Evolutionary conservation across 805 yeast species (phyloP).

Genomic region (Lipomyces lipofer): DNA sequence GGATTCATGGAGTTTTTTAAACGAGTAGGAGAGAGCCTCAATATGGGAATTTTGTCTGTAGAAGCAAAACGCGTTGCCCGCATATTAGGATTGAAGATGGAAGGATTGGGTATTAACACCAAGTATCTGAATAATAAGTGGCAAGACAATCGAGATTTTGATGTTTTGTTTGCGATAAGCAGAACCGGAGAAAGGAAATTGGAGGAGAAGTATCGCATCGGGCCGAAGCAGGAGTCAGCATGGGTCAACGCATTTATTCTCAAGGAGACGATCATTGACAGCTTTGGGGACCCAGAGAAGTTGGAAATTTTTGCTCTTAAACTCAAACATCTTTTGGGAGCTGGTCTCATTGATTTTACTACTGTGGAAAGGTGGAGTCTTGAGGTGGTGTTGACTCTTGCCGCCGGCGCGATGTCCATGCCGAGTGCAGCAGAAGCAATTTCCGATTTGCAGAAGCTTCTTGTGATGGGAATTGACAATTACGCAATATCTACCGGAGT

Average conservation of each 20-base stretch:
- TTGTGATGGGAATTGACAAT: slow-evolving; percentile 2
- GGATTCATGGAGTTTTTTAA: slow-evolving; percentile 64
- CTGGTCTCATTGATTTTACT: slow-evolving; percentile 34
- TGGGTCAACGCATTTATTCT: slow-evolving; percentile 45
- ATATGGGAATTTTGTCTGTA: slow-evolving; percentile 42
- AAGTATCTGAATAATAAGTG: slow-evolving; percentile 17
- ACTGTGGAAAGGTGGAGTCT: slow-evolving; percentile 44
- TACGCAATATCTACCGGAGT: neutral
- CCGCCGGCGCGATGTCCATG: slow-evolving; percentile 7
- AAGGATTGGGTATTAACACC: slow-evolving; percentile 26
- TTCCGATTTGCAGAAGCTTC: slow-evolving; percentile 2
- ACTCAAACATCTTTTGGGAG: slow-evolving; percentile 19
- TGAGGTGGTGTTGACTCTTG: slow-evolving; percentile 29
- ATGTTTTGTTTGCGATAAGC: slow-evolving; percentile 55
- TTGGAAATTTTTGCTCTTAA: slow-evolving; percentile 34
- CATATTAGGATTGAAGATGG: slow-evolving; percentile 37
- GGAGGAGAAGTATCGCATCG: slow-evolving; percentile 33
- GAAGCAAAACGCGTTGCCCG: slow-evolving; percentile 38
- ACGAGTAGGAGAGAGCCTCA: slow-evolving; percentile 53
- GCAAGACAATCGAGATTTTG: slow-evolving; percentile 62
- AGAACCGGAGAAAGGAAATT: slow-evolving; percentile 38
- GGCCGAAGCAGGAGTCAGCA: slow-evolving; percentile 35
- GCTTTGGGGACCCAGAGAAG: slow-evolving; percentile 32
- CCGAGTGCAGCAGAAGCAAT: neutral
- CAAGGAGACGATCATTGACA: slow-evolving; percentile 46